Percentiles rank a stretch among this genome's conserved stretches.
These are phyloP conservation scores for Calonectria pauciramosa DNA, from an alignment of 2,329 filamentous ascomycete species.

Conservation along the genomic window DNA sequence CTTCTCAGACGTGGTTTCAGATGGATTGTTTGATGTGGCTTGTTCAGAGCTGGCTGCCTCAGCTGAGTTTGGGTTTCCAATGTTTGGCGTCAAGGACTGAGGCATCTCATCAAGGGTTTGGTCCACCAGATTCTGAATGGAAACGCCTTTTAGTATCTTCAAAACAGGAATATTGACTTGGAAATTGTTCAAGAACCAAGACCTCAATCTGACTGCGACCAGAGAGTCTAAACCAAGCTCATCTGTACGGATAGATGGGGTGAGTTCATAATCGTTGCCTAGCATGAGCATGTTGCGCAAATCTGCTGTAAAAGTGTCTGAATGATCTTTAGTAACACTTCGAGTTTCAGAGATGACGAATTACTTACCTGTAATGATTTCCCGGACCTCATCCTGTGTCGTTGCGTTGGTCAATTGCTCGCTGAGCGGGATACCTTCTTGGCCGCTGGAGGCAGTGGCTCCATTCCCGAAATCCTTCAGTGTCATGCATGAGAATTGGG, in stretches of 20 bases:
- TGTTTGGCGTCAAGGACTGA: slow-evolving; percentile 9
- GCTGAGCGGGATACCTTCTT: background rate
- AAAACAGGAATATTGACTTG: slow-evolving; percentile 61
- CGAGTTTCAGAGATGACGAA: background rate
- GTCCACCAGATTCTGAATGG: slow-evolving; percentile 22
- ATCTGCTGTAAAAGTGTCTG: background rate
- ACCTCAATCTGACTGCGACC: slow-evolving; percentile 55
- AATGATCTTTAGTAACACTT: background rate
- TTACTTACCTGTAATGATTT: background rate
- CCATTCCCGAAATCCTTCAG: background rate
- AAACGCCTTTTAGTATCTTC: slow-evolving; percentile 46
- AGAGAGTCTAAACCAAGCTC: slow-evolving; percentile 50
- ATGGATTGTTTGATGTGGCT: background rate
- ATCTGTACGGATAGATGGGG: background rate
- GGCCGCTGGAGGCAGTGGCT: background rate
- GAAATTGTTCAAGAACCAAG: slow-evolving; percentile 63
- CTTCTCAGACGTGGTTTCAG: background rate
- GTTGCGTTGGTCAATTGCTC: background rate
- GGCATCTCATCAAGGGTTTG: slow-evolving; percentile 13
- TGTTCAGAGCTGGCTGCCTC: background rate
- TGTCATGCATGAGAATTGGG: background rate
- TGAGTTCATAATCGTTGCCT: slow-evolving; percentile 7
- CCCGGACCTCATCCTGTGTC: background rate
- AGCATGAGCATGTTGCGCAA: background rate
- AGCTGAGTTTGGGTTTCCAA: background rate